Base-by-base conservation (phyloP, 192 early-diverging fungal genomes). In the Coemansia asiatica region DNA sequence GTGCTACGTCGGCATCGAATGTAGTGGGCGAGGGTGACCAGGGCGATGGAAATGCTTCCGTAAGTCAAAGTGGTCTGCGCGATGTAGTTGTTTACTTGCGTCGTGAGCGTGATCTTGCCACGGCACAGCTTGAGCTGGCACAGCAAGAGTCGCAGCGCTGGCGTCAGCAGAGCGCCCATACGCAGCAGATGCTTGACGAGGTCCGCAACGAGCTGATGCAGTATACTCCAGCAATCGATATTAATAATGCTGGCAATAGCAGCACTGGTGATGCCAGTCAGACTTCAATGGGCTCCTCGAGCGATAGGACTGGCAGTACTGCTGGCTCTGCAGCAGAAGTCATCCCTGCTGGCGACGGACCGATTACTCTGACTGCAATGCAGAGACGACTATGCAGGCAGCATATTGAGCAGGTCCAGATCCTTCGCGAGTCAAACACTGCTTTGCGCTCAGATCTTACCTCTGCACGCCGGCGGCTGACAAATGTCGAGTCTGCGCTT, bases 381-480 rank as follows among this genome's bases (percentile, higher is more conserved):
- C 75, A 86, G 58, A 84, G 88, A 46, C 62, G 77, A 56, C 85
- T 90, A 40, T 78, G 91, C 47, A 71, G 89, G 74, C 86, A 85
- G 56, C 88, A 89, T 70, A 76, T 90, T 31, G 85, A 89, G 60
- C 85, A 88, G 64, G 64, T 85, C 27, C 85, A 84, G 66, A 48
- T 92, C 10, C 73, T 95, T 36, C 87, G 88, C 5, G 93, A 95
- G 56, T 89, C 88, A 38, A 95, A 93, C 71, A 71, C 84, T n/a
- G 87, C 85, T 1, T 68, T 95, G 21, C 87, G 93, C 12, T 59
- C 72, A 2, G 88, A 93, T 72, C 68, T 86, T 4, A 69, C 58
- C 7, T 18, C 62, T 3, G 62, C 78, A 0, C 73, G 73, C 6
- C 22, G 47, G 13, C 54, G 64, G 22, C 63, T 81, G 54, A 53